These are phyloP conservation scores for Zelopaecilomyces penicillatus DNA, from an alignment of 2,329 filamentous ascomycete genomes.

Conservation along the genomic window DNA sequence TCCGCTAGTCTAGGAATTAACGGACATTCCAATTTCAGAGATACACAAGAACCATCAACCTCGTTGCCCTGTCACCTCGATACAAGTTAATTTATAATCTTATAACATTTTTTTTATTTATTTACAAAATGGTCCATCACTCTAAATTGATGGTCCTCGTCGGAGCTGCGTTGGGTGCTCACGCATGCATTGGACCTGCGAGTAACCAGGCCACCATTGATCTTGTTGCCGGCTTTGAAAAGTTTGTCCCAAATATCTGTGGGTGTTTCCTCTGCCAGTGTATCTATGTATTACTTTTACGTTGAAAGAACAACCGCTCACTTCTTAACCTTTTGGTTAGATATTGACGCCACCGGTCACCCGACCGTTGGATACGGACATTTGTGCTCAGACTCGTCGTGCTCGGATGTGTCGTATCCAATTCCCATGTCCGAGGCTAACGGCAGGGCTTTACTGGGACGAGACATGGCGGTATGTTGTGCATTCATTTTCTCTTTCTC, in stretches of 20 bases:
- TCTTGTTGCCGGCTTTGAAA: slow-evolving; percentile 1
- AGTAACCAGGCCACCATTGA: neutral
- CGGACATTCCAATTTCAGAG: too few species aligned
- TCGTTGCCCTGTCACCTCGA: too few species aligned
- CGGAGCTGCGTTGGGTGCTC: neutral
- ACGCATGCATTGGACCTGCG: neutral
- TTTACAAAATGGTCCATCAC: neutral
- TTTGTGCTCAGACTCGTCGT: slow-evolving; percentile 32
- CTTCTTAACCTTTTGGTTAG: slow-evolving; percentile 8
- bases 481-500: too few species aligned
- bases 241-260: neutral
- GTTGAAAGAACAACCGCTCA: too few species aligned
- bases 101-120: too few species aligned
- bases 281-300: too few species aligned
- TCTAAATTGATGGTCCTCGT: neutral
- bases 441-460: slow-evolving; percentile 31
- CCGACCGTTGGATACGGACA: slow-evolving; percentile 45
- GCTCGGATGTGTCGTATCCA: slow-evolving; percentile 35
- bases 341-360: slow-evolving; percentile 34
- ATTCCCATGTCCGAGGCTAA: slow-evolving; percentile 35
- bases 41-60: too few species aligned
- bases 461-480: slow-evolving; percentile 23
- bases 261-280: neutral
- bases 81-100: too few species aligned
- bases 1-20: too few species aligned